Evolutionary conservation across 179 eudicot species (phyloP).

Genomic region (Dionaea muscipula): DNA sequence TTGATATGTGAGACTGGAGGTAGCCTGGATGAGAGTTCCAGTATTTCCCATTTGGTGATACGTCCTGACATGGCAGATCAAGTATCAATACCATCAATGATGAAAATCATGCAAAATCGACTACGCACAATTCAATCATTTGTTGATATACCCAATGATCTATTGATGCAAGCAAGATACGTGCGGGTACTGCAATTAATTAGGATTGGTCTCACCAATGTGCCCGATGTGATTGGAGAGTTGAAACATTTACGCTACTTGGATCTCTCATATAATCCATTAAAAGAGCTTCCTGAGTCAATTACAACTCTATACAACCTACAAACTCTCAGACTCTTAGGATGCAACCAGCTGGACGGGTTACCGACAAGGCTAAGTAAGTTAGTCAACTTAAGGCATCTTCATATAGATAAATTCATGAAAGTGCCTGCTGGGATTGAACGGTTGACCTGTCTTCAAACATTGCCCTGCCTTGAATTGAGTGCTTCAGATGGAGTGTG

Average conservation of each 20-base stretch:
- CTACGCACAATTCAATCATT: no score
- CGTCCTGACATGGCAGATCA: not conserved
- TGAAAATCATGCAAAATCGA: not conserved
- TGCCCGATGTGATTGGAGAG: slow-evolving; percentile 7
- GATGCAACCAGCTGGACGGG: slow-evolving; percentile 3
- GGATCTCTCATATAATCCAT: not conserved
- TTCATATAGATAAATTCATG: not conserved
- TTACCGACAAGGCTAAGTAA: slow-evolving; percentile 14
- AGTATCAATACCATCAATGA: not conserved
- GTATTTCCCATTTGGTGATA: slow-evolving; percentile 10
- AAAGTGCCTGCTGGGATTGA: slow-evolving; percentile 7
- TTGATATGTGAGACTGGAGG: not conserved
- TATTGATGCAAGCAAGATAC: no score
- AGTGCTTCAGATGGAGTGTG: slow-evolving; percentile 4
- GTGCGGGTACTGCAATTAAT: not conserved
- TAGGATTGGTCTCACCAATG: not conserved
- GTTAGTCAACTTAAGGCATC: slow-evolving; percentile 10
- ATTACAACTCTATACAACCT: slow-evolving; percentile 16
- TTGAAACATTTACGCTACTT: slow-evolving; percentile 19
- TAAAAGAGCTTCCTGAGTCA: slow-evolving; percentile 5
- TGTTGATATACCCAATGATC: no score
- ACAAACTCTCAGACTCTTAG: slow-evolving; percentile 9
- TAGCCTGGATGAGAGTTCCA: not conserved
- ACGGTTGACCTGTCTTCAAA: slow-evolving; percentile 10
- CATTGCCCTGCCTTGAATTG: slow-evolving; percentile 17